phyloP scores from a whole-genome alignment of 805 yeast genomes.

The Wickerhamiella musiphila region DNA sequence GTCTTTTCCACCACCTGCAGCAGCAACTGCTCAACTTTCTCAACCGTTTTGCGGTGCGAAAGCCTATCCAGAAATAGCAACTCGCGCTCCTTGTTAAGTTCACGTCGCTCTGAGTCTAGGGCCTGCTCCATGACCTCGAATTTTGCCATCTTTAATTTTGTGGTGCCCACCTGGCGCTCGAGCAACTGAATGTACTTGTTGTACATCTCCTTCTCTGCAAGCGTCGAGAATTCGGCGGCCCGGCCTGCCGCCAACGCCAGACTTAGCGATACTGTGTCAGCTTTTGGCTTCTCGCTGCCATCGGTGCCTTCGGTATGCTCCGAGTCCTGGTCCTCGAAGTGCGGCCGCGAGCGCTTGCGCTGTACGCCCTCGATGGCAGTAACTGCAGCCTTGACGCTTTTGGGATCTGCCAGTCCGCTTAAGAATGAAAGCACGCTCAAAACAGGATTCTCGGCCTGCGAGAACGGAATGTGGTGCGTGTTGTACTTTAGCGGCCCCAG shows the following conservation, averaged over 20 bases:
- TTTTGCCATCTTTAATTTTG: slow-evolving; percentile 55
- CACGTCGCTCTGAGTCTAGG: slow-evolving; percentile 27
- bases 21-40: slow-evolving; percentile 35
- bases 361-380: slow-evolving; percentile 25
- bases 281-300: slow-evolving; percentile 1
- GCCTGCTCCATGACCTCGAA: slow-evolving; percentile 48
- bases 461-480: slow-evolving; percentile 60
- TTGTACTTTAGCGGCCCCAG: slow-evolving; percentile 67
- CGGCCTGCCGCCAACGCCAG: slow-evolving; percentile 41
- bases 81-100: slow-evolving; percentile 26
- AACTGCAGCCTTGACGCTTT: slow-evolving; percentile 71
- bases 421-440: slow-evolving; percentile 82
- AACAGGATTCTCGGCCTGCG: slow-evolving; percentile 81
- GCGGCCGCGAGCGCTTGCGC: slow-evolving; percentile 1
- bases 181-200: slow-evolving; percentile 44
- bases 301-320: slow-evolving; percentile 2
- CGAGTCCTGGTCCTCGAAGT: neutral
- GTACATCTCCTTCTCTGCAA: slow-evolving; percentile 28
- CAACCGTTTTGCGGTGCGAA: slow-evolving; percentile 41
- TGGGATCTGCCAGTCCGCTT: slow-evolving; percentile 70
- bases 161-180: slow-evolving; percentile 52
- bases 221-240: slow-evolving; percentile 12
- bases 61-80: slow-evolving; percentile 50
- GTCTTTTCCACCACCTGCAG: slow-evolving; percentile 28
- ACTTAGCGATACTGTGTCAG: slow-evolving; percentile 32